These are phyloP conservation scores for Starmerella gropengiesseri DNA, from an alignment of 805 yeast genomes.

Conservation along the genomic window DNA sequence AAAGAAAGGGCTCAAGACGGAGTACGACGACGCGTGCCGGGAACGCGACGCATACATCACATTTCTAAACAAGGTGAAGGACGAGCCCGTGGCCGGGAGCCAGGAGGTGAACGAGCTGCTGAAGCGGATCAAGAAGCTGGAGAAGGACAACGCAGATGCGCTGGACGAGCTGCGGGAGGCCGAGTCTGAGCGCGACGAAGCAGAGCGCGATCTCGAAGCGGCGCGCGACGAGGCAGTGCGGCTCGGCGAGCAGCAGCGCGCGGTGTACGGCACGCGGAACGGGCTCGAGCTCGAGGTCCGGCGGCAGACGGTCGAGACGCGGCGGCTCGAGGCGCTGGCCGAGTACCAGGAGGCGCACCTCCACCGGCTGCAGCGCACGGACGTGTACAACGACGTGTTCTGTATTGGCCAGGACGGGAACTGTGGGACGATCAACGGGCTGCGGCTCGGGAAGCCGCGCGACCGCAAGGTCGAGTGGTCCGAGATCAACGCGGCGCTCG, in stretches of 20 bases:
- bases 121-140: constrained; percentile 38
- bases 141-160: constrained; percentile 30
- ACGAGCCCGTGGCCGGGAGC: constrained; percentile 39
- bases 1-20: constrained; percentile 51
- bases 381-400: constrained; percentile 76
- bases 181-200: constrained; percentile 28
- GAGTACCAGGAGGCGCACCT: constrained; percentile 53
- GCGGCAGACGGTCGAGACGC: constrained; percentile 44
- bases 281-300: constrained; percentile 42
- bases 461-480: constrained; percentile 67
- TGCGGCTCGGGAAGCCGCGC: constrained; percentile 62
- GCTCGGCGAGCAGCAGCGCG: constrained; percentile 31
- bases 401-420: constrained; percentile 73
- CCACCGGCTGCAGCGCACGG: constrained; percentile 60
- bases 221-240: constrained; percentile 32
- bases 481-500: constrained; percentile 84
- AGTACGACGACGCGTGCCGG: constrained; percentile 58
- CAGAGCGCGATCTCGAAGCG: constrained; percentile 34
- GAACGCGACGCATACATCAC: constrained; percentile 72
- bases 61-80: constrained; percentile 59
- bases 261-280: constrained; percentile 45
- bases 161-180: constrained; percentile 31
- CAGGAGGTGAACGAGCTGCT: constrained; percentile 39
- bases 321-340: constrained; percentile 52
- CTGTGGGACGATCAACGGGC: constrained; percentile 79